A percentile compares a stretch with the other conserved stretches of the same genome.
phyloP scores from a whole-genome alignment of 1,139 yeast species.

The Wickerhamomyces sp. region DNA sequence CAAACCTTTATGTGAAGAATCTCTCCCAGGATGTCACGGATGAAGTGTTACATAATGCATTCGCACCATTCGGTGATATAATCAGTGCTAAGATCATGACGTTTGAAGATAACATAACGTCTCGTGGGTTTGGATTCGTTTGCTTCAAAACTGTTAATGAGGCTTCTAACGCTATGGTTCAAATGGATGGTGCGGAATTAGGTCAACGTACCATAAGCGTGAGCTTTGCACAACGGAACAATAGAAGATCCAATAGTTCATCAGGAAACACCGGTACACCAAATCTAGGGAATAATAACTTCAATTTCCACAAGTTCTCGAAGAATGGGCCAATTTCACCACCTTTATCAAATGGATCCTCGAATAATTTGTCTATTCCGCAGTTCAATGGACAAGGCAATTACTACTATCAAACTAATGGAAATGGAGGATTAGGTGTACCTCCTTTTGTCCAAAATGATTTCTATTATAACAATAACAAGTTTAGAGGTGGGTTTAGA shows the following conservation, averaged over 20 bases:
- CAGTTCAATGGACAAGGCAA: too few species aligned
- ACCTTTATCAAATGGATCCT: too few species aligned
- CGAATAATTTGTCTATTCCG: too few species aligned
- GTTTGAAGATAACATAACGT: slow-evolving; percentile 31
- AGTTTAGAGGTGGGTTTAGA: too few species aligned
- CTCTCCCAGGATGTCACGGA: slow-evolving; percentile 40
- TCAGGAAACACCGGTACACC: background rate
- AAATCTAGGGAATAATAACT: too few species aligned
- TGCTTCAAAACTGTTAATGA: slow-evolving; percentile 41
- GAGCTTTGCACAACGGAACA: slow-evolving; percentile 33
- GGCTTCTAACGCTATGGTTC: slow-evolving; percentile 41
- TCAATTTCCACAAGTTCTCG: too few species aligned
- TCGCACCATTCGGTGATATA: slow-evolving; percentile 37
- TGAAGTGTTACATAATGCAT: slow-evolving; percentile 24
- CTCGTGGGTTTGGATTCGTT: slow-evolving; percentile 49
- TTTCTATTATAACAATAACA: too few species aligned
- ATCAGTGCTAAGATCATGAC: slow-evolving; percentile 44
- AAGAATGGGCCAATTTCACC: too few species aligned
- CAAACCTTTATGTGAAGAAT: slow-evolving; percentile 54
- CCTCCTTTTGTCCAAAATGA: too few species aligned
- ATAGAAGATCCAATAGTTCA: slow-evolving; percentile 7
- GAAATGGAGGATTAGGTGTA: too few species aligned
- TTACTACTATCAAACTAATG: background rate
- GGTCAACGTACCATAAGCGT: slow-evolving; percentile 28
- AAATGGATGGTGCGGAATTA: slow-evolving; percentile 33